These are phyloP conservation scores for Nitzschia sp. DNA, from an alignment of 108 stramenopile genomes.

Conservation along the genomic window DNA sequence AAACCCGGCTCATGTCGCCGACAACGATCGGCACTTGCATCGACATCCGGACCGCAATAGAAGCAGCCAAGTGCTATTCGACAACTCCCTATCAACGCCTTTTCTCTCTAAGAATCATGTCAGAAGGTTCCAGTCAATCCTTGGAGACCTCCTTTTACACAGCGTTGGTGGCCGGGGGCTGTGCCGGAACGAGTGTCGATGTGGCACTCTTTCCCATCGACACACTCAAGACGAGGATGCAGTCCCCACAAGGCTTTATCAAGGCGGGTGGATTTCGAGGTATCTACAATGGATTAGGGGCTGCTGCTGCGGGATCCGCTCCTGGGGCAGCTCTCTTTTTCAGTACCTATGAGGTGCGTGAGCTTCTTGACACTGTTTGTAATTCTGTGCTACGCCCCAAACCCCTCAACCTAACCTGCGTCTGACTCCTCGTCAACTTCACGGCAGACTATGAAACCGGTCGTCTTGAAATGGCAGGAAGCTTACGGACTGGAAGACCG, in stretches of 20 bases:
- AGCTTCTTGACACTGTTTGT: neutral
- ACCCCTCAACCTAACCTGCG: no score
- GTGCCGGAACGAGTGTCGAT: constrained; percentile 90
- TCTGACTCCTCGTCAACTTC: no score
- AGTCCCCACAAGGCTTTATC: constrained; percentile 87
- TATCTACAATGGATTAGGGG: constrained; percentile 86
- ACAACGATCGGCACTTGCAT: no score
- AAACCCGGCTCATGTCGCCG: no score
- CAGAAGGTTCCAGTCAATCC: neutral
- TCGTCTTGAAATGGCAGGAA: constrained; percentile 42
- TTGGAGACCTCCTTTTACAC: constrained; percentile 49
- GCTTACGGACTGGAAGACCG: constrained; percentile 19
- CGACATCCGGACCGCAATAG: no score
- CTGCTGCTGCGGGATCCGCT: constrained; percentile 85
- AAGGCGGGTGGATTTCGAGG: constrained; percentile 88
- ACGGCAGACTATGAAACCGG: constrained; percentile 63
- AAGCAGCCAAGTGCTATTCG: no score
- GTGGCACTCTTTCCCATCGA: constrained; percentile 93
- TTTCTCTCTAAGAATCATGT: no score
- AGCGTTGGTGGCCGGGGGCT: constrained; percentile 82
- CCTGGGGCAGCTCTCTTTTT: constrained; percentile 97
- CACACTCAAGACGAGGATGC: constrained; percentile 92
- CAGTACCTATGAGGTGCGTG: constrained; percentile 86
- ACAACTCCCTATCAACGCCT: no score
- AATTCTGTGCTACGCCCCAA: no score